Percentiles rank a stretch among this genome's conserved stretches.
Evolutionary conservation across 345 rosid species (phyloP).

Genomic region (Lenwebbia sp.): DNA sequence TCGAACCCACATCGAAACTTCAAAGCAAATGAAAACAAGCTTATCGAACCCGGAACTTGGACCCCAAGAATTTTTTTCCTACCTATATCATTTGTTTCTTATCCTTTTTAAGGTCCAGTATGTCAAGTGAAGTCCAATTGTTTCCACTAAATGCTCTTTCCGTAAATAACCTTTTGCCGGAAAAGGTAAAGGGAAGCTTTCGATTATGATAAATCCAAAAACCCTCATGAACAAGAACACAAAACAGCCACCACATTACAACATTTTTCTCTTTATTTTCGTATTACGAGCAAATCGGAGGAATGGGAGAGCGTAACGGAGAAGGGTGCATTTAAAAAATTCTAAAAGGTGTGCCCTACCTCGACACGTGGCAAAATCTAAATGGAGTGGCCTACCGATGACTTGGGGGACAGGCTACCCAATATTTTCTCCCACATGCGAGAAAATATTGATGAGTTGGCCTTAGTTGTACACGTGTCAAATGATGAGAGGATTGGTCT

Average conservation of each 20-base stretch:
- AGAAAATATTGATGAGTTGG: too few relatives aligned
- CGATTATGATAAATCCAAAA: not conserved
- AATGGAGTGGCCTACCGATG: too few relatives aligned
- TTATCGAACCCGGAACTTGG: constrained; percentile 48
- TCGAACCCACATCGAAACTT: constrained; percentile 17
- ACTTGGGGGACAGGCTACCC: too few relatives aligned
- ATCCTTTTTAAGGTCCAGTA: constrained; percentile 18
- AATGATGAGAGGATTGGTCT: too few relatives aligned
- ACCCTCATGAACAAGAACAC: not conserved
- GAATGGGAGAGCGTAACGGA: too few relatives aligned
- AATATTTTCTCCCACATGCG: too few relatives aligned
- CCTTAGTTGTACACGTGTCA: too few relatives aligned
- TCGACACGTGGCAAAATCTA: too few relatives aligned
- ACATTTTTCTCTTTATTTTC: not conserved
- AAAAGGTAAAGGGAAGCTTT: not conserved
- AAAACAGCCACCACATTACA: not conserved
- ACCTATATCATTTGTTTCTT: constrained; percentile 15
- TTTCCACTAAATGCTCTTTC: constrained; percentile 8
- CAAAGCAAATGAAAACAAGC: constrained; percentile 28
- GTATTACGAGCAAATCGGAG: not conserved
- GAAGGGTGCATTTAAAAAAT: too few relatives aligned
- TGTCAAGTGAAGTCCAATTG: constrained; percentile 2
- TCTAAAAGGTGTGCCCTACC: too few relatives aligned
- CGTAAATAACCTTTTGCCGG: constrained; percentile 17
- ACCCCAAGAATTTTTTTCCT: constrained; percentile 31